Base-by-base conservation (phyloP, 2,329 filamentous ascomycete genomes). In the Colletotrichum incanum region DNA sequence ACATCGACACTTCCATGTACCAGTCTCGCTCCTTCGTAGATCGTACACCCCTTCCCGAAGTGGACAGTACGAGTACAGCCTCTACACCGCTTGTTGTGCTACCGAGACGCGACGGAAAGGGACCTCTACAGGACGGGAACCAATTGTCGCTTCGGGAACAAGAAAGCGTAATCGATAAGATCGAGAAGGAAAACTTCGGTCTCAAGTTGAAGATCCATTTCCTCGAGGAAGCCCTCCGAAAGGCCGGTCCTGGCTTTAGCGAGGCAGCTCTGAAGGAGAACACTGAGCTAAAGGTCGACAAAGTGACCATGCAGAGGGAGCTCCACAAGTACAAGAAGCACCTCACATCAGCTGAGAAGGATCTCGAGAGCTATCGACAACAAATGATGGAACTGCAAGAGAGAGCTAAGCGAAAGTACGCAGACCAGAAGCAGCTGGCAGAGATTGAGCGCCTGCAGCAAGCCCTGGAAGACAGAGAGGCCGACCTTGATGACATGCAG, bases 141-240 rank as follows among this genome's bases (percentile, higher is more conserved):
- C 93, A 97, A 79, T 88, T 98, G 76, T 98, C 96, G 1, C 83
- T 99, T 70, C 92, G 95, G 73, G 96, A 99, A 80, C 96, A 99
- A 82, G 96, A 98, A 82, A 95, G 94, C 76, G 93, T 96, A 76
- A 96, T 99, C 76, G 94, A 98, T 84, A 94, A 94, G 79, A 96
- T 99, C 77, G 95, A 98, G 80, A 99, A 99, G 85, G 96, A 98
- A 79, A 99, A 99, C 79, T 99, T 98, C 80, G 94, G 94, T 31
- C 87, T 99, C 65, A 98, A 98, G 82, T 89, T 98, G 76, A 98
- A 98, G 82, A 98, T 98, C 65, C 95, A 98, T 82, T 99, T 97
- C 80, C 88, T 99, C 67, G 95, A 99, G 81, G 94, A 98, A 76
- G 94, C 94, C 18, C 84, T 99, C 61, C 90, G 92, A 65, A 98